Base-by-base conservation (phyloP, 192 early-diverging fungal species). In the Entomortierella lignicola region DNA sequence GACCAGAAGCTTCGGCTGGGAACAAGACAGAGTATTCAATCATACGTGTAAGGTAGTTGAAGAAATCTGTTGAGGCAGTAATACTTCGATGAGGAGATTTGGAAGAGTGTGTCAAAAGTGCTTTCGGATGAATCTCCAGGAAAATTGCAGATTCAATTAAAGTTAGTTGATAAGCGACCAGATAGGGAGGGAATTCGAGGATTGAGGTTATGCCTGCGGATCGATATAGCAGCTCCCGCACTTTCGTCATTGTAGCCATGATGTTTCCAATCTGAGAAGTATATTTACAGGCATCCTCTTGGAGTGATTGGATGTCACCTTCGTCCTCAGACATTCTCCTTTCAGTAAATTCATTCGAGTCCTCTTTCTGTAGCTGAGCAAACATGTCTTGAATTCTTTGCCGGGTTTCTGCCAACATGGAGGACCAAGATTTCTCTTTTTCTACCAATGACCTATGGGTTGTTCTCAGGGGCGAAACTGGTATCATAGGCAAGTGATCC, bases 11-110 rank as follows among this genome's bases (percentile, higher is more conserved):
- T 64, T 88, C 84, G 47, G 80, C 63, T 2, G 88, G 89, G 42
- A 88, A 79, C 29, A 94, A 65, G 41, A 94, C 87, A 0, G 93
- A 86, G 61, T 85, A 85, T 64, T 94, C 93, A 42, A 94, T 86
- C 21, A 91, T 54, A 8, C 92, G 82, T 20, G 92, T 90, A 1
- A 93, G 59, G 69, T 90, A 93, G 66, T 94, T 94, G 88, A 94
- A 94, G 80, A 91, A 91, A 61, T 93, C 92, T 13, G 93, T 87
- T 15, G 85, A 87, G 2, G 86, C 87, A 32, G 87, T 88, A 4
- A 94, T 84, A 0, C 84, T 80, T 15, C 70, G 60, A 39, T 89
- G 81, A 0, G 90, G 90, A 23, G 81, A 70, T 32, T 87, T 85
- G 18, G 91, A 64, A 0, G 88, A 87, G 56, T 94, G 91, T 11